These are phyloP conservation scores for Trichoderma atrobrunneum DNA, from an alignment of 2,329 filamentous ascomycete genomes.

Conservation along the genomic window DNA sequence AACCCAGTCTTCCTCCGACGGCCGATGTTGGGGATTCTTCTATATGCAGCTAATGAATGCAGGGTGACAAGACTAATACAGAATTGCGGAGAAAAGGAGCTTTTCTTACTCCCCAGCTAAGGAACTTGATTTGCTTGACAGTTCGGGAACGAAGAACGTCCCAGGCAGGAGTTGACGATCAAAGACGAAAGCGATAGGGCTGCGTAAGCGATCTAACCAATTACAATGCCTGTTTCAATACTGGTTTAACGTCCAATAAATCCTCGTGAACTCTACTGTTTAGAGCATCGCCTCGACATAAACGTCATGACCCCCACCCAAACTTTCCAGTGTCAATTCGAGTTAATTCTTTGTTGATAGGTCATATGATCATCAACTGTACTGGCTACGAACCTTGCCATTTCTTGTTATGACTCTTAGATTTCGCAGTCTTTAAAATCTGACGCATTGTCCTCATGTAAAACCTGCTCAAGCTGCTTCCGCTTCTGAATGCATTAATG, in stretches of 20 bases:
- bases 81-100: background rate
- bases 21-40: background rate
- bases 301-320: background rate
- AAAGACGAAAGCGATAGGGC: background rate
- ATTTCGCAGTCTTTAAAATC: background rate
- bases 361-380: background rate
- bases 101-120: background rate
- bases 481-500: background rate
- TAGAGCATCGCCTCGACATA: background rate
- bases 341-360: background rate
- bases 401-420: background rate
- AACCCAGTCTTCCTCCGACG: background rate
- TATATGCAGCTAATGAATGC: background rate
- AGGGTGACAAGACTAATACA: background rate
- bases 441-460: background rate
- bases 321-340: background rate
- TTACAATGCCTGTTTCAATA: background rate
- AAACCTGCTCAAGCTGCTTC: background rate
- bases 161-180: background rate
- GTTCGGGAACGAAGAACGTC: background rate
- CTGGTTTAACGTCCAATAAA: background rate
- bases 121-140: background rate
- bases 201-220: background rate
- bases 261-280: background rate
- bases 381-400: background rate